These are phyloP conservation scores for Wallacemonas sp. DNA, from an alignment of 208 protist genomes.

Conservation along the genomic window DNA sequence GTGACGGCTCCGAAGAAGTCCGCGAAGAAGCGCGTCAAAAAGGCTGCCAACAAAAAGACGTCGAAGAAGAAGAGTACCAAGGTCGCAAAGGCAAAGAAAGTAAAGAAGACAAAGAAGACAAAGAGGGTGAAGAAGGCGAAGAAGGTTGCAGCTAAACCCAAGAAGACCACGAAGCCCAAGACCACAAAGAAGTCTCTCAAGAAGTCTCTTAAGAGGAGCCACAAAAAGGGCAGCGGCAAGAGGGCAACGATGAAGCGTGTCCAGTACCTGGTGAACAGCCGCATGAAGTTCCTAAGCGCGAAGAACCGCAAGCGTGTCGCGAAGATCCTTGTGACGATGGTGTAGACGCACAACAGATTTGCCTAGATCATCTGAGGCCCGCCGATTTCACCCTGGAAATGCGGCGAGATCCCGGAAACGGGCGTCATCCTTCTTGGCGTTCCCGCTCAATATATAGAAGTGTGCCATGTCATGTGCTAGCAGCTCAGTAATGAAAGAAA, in stretches of 20 bases:
- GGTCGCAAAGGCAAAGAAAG: constrained; percentile 9
- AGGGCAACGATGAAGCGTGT: neutral
- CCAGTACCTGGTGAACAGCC: neutral
- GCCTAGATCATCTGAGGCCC: too few relatives aligned
- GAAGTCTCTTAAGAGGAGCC: constrained; percentile 7
- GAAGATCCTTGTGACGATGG: neutral
- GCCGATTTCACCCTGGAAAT: too few relatives aligned
- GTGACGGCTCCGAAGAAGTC: constrained; percentile 23
- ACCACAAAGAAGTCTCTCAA: constrained; percentile 13
- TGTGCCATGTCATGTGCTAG: too few relatives aligned
- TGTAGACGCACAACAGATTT: constrained; percentile 14
- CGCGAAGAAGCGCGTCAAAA: constrained; percentile 22
- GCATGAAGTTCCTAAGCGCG: neutral
- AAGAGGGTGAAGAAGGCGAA: constrained; percentile 9
- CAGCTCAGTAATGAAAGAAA: too few relatives aligned
- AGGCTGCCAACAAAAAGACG: constrained; percentile 10
- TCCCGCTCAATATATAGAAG: too few relatives aligned
- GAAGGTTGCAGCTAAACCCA: constrained; percentile 12
- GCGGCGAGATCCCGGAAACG: too few relatives aligned
- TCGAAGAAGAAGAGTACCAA: constrained; percentile 13
- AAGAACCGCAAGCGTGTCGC: constrained; percentile 12
- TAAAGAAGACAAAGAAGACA: constrained; percentile 18
- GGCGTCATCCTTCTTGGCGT: too few relatives aligned
- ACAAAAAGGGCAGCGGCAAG: constrained; percentile 8
- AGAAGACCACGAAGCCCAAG: constrained; percentile 2